phyloP scores from a whole-genome alignment of 257 asterid genomes.

The Dorcoceras hygrometricum region DNA sequence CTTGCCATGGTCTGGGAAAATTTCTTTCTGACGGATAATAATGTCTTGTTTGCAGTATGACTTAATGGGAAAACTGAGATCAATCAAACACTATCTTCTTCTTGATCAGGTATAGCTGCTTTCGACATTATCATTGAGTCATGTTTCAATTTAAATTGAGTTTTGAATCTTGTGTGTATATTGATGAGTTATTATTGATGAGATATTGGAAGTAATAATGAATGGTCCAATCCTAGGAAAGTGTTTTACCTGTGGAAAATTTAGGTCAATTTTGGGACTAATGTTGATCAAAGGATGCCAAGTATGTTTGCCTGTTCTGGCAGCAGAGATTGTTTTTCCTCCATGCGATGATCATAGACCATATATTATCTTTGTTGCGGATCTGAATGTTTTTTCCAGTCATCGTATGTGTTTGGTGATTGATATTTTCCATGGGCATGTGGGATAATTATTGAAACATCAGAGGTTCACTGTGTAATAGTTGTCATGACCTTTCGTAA shows the following conservation, averaged over 20 bases:
- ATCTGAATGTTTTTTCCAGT: not conserved
- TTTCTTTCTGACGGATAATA: slow-evolving; percentile 23
- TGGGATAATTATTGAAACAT: slow-evolving; percentile 9
- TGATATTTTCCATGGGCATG: slow-evolving; percentile 3
- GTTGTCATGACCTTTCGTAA: too few relatives aligned
- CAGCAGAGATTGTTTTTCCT: too few relatives aligned
- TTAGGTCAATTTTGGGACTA: not conserved
- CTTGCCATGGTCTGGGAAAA: slow-evolving; percentile 17
- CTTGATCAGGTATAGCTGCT: slow-evolving; percentile 87
- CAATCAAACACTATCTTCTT: slow-evolving; percentile 97
- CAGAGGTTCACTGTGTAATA: slow-evolving; percentile 17
- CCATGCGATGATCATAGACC: not conserved
- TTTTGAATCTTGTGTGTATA: slow-evolving; percentile 1
- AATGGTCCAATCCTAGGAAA: not conserved
- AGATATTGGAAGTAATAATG: slow-evolving; percentile 5
- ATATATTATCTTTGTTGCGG: slow-evolving; percentile 9
- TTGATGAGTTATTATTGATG: slow-evolving; percentile 1
- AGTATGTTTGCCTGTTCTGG: not conserved
- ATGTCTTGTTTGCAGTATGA: slow-evolving; percentile 69
- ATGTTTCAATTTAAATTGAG: slow-evolving; percentile 5
- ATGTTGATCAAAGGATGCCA: slow-evolving; percentile 18
- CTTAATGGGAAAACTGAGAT: slow-evolving; percentile 89
- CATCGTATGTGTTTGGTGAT: slow-evolving; percentile 2
- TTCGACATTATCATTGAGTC: not conserved
- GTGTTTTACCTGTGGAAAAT: slow-evolving; percentile 13